Evolutionary conservation across 257 asterid species (phyloP), one percentile per base, ranked within the genome.

Genomic region (Vinca minor): DNA sequence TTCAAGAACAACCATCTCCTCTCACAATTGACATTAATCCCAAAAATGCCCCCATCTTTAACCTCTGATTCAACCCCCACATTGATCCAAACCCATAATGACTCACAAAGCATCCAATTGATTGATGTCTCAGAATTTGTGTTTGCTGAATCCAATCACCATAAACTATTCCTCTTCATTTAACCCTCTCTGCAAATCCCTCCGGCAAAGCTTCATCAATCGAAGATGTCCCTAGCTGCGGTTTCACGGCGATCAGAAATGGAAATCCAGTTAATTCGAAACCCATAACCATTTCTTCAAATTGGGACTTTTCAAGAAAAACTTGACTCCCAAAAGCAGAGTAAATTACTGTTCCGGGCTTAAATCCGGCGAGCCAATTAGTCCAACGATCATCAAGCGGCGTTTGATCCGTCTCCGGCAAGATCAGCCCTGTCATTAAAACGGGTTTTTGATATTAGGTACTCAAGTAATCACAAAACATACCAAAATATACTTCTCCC

Each of bases 21-120:
- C n/a, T n/a, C n/a, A n/a, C n/a, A n/a, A n/a, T n/a, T n/a, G n/a
- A n/a, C n/a, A n/a, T n/a, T n/a, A n/a, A n/a, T n/a, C n/a, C n/a
- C n/a, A n/a, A n/a, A n/a, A n/a, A n/a, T n/a, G n/a, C n/a, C n/a
- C n/a, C n/a, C n/a, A n/a, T n/a, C n/a, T n/a, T n/a, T n/a, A n/a
- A n/a, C n/a, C n/a, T n/a, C n/a, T n/a, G n/a, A n/a, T n/a, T n/a
- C n/a, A n/a, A 83, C 73, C 87, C 95, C 94, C 95, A 90, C 92
- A 85, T 90, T 8, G 97, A 87, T 26, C 95, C 90, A 71, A 84
- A 77, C 59, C 95, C 97, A 64, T 95, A 81, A 46, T 90, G 96
- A n/a, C n/a, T n/a, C n/a, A n/a, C n/a, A n/a, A n/a, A n/a, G n/a
- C n/a, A n/a, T n/a, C n/a, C n/a, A n/a, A n/a, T n/a, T n/a, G n/a